Evolutionary conservation across 2,329 filamentous ascomycete species (phyloP).

Genomic region (Fusarium austroafricanum): DNA sequence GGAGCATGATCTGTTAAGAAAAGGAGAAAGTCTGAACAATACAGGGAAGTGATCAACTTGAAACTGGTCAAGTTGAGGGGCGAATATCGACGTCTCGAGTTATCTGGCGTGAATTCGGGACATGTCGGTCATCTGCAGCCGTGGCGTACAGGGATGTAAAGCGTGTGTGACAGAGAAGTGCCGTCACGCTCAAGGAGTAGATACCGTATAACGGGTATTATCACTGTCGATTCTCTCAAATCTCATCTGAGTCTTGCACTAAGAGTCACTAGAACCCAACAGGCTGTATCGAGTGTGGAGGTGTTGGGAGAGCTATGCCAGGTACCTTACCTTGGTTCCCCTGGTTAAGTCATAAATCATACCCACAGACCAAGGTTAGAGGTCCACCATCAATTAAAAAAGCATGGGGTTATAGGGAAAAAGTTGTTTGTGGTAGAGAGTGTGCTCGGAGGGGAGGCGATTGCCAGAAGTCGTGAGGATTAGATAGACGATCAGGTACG

Average conservation of each 20-base stretch:
- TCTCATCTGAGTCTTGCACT: conserved; percentile 30
- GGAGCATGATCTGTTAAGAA: conserved; percentile 10
- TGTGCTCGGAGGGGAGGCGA: conserved; percentile 35
- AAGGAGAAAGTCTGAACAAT: conserved; percentile 1
- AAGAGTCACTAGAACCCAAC: conserved; percentile 38
- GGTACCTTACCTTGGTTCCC: conserved; percentile 43
- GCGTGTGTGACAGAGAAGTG: conserved; percentile 38
- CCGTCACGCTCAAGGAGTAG: conserved; percentile 40
- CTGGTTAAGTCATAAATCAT: conserved; percentile 37
- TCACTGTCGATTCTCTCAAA: conserved; percentile 25
- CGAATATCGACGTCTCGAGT: conserved; percentile 19
- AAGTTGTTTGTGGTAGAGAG: conserved; percentile 33
- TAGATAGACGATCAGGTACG: conserved; percentile 37
- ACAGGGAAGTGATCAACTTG: conserved; percentile 15
- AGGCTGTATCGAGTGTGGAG: conserved; percentile 40
- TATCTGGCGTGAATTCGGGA: conserved; percentile 45
- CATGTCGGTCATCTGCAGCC: conserved; percentile 40
- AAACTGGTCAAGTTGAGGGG: conserved; percentile 24
- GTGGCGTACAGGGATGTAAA: conserved; percentile 35
- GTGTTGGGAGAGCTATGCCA: conserved; percentile 33
- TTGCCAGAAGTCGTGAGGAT: conserved; percentile 40
- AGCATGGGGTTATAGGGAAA: conserved; percentile 35
- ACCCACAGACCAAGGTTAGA: conserved; percentile 29
- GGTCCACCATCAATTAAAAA: conserved; percentile 38
- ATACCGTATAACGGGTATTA: conserved; percentile 16